Evolutionary conservation across 768 basidiomycete genomes (phyloP).

Genomic region (Boletus pseudo-olivaceus): DNA sequence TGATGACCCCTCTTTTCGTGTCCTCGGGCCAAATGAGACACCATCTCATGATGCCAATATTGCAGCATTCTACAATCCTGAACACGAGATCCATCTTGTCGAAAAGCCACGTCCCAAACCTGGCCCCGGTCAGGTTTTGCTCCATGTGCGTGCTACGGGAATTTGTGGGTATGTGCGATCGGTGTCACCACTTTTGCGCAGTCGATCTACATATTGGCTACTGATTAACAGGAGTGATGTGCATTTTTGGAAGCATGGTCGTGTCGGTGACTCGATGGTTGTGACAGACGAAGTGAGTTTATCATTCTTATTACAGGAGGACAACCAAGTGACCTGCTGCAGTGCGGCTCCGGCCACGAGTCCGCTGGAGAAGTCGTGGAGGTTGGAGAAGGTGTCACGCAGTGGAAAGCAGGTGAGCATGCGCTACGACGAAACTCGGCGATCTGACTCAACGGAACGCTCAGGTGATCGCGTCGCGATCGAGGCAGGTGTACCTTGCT

Average conservation of each 20-base stretch:
- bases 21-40: constrained; percentile 48
- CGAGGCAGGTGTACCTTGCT: constrained; percentile 68
- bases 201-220: not conserved
- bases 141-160: constrained; percentile 65
- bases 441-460: not conserved
- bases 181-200: not conserved
- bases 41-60: constrained; percentile 49
- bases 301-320: not conserved
- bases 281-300: constrained; percentile 57
- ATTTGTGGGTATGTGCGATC: constrained; percentile 55
- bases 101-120: constrained; percentile 58
- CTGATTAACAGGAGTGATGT: constrained; percentile 54
- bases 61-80: constrained; percentile 63
- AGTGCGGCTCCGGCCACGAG: constrained; percentile 71
- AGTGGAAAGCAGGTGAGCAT: constrained; percentile 55
- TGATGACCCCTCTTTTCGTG: constrained; percentile 51
- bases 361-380: constrained; percentile 66
- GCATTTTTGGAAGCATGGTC: constrained; percentile 71
- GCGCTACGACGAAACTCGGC: not conserved
- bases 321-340: not conserved
- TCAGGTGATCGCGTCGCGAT: constrained; percentile 66
- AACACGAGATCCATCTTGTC: constrained; percentile 64
- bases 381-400: constrained; percentile 61
- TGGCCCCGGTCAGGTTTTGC: constrained; percentile 60
- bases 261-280: constrained; percentile 67